Base-by-base conservation (phyloP, 257 asterid species). In the Mentha longifolia region DNA sequence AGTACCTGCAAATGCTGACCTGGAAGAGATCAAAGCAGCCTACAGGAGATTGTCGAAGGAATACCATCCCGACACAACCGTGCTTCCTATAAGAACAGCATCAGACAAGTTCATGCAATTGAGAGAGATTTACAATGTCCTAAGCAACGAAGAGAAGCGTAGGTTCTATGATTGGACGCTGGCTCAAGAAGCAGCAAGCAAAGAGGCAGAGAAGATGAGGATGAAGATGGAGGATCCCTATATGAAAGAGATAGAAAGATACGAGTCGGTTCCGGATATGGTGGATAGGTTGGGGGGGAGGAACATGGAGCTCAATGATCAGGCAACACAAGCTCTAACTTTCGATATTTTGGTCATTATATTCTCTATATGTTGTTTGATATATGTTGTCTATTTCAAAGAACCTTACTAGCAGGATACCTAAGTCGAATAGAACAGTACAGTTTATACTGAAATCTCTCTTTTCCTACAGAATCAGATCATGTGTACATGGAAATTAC, bases 1-100 rank as follows among this genome's bases (percentile, higher is more conserved):
- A 51, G 87, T 90, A 70, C 68, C 93, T 49, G 88, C 87, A 64
- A 85, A 67, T 51, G 92, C 98, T 56, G 97, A 92, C 54, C 25
- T 84, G 25, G 98, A 92, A 68, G 97, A 92, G 68, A 90, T 92
- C 54, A 92, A 90, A 83, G 82, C 90, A 5, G 98, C 96, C 55
- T 90, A 92, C 80, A 54, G 97, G 61, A 88, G 88, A 70, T 65
- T 90, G 58, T 87, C 95, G 2, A 88, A 92, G 87, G 98, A 92
- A 61, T 92, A 88, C 58, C 98, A 92, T 79, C 95, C 96, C n/a
- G 98, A 90, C 88, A 88, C 97, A 17, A 92, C 98, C 39, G 77
- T 83, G n/a, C 97, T 92, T 72, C 98, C 96, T n/a, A 77, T 90
- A 35, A 83, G 86, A 81, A 79, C 84, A 25, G 98, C 98, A 67